phyloP scores from a whole-genome alignment of 352 stramenopile species.

The Blastocystis sp. region DNA sequence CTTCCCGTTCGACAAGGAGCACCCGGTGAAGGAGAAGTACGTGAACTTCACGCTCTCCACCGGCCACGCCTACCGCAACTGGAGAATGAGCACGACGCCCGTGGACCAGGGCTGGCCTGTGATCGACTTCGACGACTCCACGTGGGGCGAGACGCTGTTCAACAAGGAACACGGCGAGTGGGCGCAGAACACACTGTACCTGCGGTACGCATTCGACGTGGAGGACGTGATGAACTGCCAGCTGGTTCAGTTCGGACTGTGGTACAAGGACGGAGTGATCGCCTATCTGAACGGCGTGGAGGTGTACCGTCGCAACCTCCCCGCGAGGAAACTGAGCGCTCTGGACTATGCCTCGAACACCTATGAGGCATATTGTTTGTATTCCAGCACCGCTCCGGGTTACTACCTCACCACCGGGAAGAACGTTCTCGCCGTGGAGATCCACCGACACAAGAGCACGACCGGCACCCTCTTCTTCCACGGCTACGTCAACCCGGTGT shows the following conservation, averaged over 20 bases:
- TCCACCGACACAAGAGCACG: background rate
- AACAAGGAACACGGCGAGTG: background rate
- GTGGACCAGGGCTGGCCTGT: too few species aligned
- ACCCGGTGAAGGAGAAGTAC: background rate
- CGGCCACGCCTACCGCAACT: too few species aligned
- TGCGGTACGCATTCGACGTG: conserved; percentile 5
- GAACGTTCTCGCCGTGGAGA: conserved; percentile 47
- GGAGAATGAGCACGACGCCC: too few species aligned
- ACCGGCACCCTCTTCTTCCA: background rate
- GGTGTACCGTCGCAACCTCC: conserved; percentile 41
- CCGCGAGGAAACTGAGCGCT: background rate
- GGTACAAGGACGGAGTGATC: conserved; percentile 31
- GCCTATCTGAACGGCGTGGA: conserved; percentile 37
- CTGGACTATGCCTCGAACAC: background rate
- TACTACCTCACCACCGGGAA: conserved; percentile 14
- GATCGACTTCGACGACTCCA: too few species aligned
- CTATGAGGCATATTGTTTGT: conserved; percentile 42
- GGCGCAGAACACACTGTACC: conserved; percentile 14
- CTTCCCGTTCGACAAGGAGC: background rate
- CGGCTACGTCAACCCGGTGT: background rate
- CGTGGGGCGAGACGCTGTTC: too few species aligned
- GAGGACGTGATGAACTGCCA: background rate
- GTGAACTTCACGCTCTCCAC: background rate
- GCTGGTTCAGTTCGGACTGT: conserved; percentile 30
- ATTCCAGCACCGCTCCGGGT: conserved; percentile 8